Percentiles rank a stretch among this genome's conserved stretches.
Conservation (phyloP, 768 basidiomycete genomes). For the Tulasnella sp. region DNA sequence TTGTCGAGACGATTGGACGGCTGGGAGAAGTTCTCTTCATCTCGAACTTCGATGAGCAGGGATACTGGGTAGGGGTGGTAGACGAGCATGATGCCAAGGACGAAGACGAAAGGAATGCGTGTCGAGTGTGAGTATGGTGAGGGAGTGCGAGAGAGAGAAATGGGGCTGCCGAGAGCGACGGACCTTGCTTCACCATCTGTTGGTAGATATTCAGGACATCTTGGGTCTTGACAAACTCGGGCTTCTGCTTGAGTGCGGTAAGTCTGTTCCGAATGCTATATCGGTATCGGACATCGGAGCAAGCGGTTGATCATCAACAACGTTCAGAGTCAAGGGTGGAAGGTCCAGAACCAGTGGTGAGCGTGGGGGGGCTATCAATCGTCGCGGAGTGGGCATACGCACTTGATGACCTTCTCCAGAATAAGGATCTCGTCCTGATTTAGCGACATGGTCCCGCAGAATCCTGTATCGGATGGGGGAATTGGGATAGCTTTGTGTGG, state of each 20-base stretch:
- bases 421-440: conserved; percentile 72
- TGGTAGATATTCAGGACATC: conserved; percentile 94
- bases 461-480: not conserved
- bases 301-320: conserved; percentile 9
- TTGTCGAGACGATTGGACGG: conserved; percentile 87
- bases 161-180: conserved; percentile 29
- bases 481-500: not conserved
- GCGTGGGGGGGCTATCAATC: not conserved
- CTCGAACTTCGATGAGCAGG: conserved; percentile 84
- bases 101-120: conserved; percentile 5
- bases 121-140: conserved; percentile 11
- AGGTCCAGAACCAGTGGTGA: not conserved
- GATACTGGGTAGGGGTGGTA: conserved; percentile 54
- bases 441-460: conserved; percentile 23
- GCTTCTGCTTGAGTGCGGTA: conserved; percentile 89
- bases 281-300: conserved; percentile 5
- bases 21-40: conserved; percentile 58
- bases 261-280: conserved; percentile 88
- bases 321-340: conserved; percentile 20
- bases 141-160: conserved; percentile 13
- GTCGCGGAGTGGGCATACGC: conserved; percentile 28
- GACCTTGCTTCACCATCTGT: conserved; percentile 89
- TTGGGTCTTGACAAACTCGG: conserved; percentile 86
- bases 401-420: conserved; percentile 93
- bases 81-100: conserved; percentile 10